A percentile compares a stretch with the other conserved stretches of the same genome.
These are phyloP conservation scores for Rhizomucor miehei DNA, from an alignment of 371 early-diverging fungal species.

Conservation along the genomic window DNA sequence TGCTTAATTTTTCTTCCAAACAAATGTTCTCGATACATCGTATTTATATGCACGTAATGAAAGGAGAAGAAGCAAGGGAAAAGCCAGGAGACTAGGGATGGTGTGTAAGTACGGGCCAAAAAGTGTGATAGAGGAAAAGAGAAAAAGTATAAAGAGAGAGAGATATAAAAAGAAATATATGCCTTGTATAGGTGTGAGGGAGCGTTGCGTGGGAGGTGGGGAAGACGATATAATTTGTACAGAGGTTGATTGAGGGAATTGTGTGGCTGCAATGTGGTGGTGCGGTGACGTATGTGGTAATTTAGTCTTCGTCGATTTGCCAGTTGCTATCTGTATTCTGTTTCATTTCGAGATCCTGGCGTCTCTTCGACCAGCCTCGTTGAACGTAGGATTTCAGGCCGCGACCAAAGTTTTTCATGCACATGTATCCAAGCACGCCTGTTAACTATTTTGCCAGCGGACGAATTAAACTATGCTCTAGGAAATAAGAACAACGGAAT, in stretches of 20 bases:
- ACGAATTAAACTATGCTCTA: neutral
- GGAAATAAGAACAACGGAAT: neutral
- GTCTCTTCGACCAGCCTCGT: conserved; percentile 21
- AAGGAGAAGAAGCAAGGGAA: neutral
- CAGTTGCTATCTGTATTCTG: conserved; percentile 29
- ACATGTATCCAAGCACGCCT: conserved; percentile 23
- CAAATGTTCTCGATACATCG: neutral
- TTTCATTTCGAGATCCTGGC: conserved; percentile 35
- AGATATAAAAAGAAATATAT: too few relatives aligned
- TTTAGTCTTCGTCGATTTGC: conserved; percentile 41
- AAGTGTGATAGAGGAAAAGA: too few relatives aligned
- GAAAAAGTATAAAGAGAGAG: too few relatives aligned
- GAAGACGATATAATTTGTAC: neutral
- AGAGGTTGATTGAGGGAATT: too few relatives aligned
- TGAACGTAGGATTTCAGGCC: conserved; percentile 39
- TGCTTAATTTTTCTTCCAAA: neutral
- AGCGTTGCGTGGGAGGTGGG: neutral
- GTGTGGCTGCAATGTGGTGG: too few relatives aligned
- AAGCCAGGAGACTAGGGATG: neutral
- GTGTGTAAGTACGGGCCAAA: neutral
- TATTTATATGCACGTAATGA: neutral
- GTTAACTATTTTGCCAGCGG: conserved; percentile 7
- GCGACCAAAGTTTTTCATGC: conserved; percentile 29
- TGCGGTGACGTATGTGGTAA: neutral
- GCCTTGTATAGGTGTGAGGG: too few relatives aligned